Evolutionary conservation across 2,329 filamentous ascomycete genomes (phyloP).

Genomic region (Elsinoe perseae): DNA sequence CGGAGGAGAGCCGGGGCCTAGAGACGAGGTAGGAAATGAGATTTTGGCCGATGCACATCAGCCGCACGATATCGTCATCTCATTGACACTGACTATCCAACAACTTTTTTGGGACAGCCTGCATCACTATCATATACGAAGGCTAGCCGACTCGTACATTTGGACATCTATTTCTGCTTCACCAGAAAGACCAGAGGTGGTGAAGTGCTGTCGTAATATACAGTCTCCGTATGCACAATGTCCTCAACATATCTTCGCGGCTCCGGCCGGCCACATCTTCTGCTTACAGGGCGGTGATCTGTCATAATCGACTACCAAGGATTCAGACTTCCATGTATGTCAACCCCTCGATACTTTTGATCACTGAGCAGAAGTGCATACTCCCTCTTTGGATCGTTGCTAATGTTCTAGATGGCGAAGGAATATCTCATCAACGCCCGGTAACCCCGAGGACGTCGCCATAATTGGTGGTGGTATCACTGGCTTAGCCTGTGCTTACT

Average conservation of each 20-base stretch:
- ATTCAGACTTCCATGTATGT: not conserved
- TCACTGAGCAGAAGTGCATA: not conserved
- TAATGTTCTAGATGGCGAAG: not conserved
- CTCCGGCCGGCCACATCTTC: not conserved
- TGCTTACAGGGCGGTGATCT: not conserved
- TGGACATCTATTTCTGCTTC: not conserved
- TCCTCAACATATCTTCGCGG: conserved; percentile 1
- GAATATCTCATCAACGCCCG: not conserved
- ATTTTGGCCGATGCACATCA: conserved; percentile 2
- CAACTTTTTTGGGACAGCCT: not conserved
- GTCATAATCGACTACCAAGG: not conserved
- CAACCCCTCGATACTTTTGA: not conserved
- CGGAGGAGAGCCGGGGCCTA: not conserved
- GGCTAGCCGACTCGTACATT: no score
- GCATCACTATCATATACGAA: no score
- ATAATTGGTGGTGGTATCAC: conserved; percentile 77
- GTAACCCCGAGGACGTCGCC: conserved; percentile 44
- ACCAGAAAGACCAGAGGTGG: not conserved
- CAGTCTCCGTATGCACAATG: conserved; percentile 14
- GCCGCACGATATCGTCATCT: not conserved
- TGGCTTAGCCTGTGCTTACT: conserved; percentile 70
- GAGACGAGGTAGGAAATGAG: not conserved
- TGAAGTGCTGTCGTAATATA: not conserved
- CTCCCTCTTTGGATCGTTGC: not conserved
- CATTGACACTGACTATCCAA: not conserved